phyloP scores from a whole-genome alignment of 768 basidiomycete genomes.

The Leccinum arenicola region DNA sequence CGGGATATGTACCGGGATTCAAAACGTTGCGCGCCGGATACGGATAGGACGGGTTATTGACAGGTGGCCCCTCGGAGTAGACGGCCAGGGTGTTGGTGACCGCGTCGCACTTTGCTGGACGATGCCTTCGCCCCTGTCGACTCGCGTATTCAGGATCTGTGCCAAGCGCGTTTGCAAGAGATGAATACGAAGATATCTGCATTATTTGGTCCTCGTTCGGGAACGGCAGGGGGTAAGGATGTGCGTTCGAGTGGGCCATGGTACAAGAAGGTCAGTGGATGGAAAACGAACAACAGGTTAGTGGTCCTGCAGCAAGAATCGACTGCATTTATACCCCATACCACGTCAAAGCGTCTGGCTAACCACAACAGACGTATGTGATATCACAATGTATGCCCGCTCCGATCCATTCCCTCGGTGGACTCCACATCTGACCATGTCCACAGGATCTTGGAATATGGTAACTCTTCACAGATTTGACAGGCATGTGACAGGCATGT shows the following conservation, averaged over 20 bases:
- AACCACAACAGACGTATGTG: background rate
- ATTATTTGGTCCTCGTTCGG: conserved; percentile 18
- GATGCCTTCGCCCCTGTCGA: background rate
- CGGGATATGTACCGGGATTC: conserved; percentile 19
- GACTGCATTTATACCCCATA: conserved; percentile 20
- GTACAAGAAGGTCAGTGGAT: background rate
- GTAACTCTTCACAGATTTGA: background rate
- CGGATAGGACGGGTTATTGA: conserved; percentile 24
- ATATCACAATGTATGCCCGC: background rate
- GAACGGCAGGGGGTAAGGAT: conserved; percentile 21
- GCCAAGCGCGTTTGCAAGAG: conserved; percentile 23
- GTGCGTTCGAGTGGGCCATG: conserved; percentile 17
- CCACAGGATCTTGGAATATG: conserved; percentile 7
- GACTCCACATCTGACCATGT: conserved; percentile 3
- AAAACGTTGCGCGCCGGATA: conserved; percentile 31
- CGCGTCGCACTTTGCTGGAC: conserved; percentile 2
- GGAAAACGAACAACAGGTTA: background rate
- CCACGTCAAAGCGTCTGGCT: conserved; percentile 18
- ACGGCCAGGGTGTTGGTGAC: conserved; percentile 12
- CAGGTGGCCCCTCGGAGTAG: conserved; percentile 16
- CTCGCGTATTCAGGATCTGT: conserved; percentile 13
- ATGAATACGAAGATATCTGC: conserved; percentile 23
- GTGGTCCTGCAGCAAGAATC: background rate
- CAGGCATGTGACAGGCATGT: background rate
- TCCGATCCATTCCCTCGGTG: background rate